phyloP scores from a whole-genome alignment of 805 yeast genomes.

The Wickerhamiella spandovensis region DNA sequence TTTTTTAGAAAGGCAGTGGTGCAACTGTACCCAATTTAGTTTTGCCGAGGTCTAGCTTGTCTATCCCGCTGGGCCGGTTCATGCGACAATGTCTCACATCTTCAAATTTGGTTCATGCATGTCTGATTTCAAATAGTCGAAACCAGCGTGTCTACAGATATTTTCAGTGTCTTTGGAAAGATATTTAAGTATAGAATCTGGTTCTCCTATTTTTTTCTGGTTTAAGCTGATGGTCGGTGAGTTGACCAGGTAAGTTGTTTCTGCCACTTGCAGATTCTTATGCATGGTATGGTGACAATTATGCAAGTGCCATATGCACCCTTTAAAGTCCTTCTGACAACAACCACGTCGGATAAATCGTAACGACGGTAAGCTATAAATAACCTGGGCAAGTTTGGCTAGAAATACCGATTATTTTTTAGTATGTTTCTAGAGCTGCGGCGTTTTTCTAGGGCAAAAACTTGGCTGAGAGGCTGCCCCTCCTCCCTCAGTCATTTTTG shows the following conservation, averaged over 20 bases:
- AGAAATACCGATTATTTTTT: too few relatives aligned
- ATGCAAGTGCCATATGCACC: neutral
- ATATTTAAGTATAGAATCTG: too few relatives aligned
- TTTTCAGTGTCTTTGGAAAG: neutral
- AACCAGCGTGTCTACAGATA: too few relatives aligned
- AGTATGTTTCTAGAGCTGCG: too few relatives aligned
- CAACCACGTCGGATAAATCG: neutral
- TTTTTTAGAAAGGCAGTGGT: too few relatives aligned
- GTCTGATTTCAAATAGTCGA: neutral
- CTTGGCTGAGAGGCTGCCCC: too few relatives aligned
- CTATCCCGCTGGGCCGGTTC: neutral
- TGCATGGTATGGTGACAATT: neutral
- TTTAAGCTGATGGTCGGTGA: neutral
- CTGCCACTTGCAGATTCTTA: neutral
- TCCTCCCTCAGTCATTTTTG: neutral
- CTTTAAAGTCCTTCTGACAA: neutral
- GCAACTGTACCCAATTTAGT: too few relatives aligned
- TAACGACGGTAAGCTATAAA: neutral
- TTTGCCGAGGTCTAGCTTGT: neutral
- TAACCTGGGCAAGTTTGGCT: neutral
- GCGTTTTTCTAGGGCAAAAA: too few relatives aligned
- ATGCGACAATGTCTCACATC: neutral
- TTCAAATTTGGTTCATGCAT: neutral
- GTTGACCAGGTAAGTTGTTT: neutral
- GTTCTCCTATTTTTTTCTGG: too few relatives aligned